These are phyloP conservation scores for Fraxinus angustifolia DNA, from an alignment of 305 asterid genomes.

Conservation along the genomic window DNA sequence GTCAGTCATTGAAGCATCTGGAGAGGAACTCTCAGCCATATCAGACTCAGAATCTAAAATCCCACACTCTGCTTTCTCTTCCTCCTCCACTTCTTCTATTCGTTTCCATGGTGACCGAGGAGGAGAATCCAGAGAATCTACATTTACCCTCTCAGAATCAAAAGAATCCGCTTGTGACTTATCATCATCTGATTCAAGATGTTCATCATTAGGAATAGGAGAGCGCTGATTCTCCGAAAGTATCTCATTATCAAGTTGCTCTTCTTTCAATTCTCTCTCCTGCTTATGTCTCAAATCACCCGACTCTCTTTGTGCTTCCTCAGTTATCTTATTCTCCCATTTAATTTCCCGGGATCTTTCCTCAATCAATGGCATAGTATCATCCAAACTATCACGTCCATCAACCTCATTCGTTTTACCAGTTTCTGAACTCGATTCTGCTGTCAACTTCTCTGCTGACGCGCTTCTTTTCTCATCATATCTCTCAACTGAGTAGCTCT, in stretches of 20 bases:
- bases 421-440: constrained; percentile 15
- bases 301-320: constrained; percentile 30
- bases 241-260: constrained; percentile 35
- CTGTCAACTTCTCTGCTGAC: background rate
- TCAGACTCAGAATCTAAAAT: constrained; percentile 59
- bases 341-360: constrained; percentile 35
- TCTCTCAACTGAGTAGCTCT: constrained; percentile 24
- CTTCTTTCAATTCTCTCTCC: constrained; percentile 37
- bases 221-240: constrained; percentile 34
- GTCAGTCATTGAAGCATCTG: constrained; percentile 96
- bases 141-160: constrained; percentile 71
- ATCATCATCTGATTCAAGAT: constrained; percentile 52
- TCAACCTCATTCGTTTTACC: constrained; percentile 27
- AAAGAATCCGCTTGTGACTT: constrained; percentile 63
- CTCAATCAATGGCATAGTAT: constrained; percentile 22
- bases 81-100: constrained; percentile 44
- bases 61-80: constrained; percentile 31
- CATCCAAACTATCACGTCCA: constrained; percentile 33
- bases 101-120: constrained; percentile 77
- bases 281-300: constrained; percentile 27
- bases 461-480: constrained; percentile 21
- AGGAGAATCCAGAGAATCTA: constrained; percentile 66
- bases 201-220: constrained; percentile 35
- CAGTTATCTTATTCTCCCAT: constrained; percentile 31
- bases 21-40: constrained; percentile 87